Evolutionary conservation across 257 asterid species (phyloP), one percentile per base, ranked within the genome.

Genomic region (Lycium barbarum): DNA sequence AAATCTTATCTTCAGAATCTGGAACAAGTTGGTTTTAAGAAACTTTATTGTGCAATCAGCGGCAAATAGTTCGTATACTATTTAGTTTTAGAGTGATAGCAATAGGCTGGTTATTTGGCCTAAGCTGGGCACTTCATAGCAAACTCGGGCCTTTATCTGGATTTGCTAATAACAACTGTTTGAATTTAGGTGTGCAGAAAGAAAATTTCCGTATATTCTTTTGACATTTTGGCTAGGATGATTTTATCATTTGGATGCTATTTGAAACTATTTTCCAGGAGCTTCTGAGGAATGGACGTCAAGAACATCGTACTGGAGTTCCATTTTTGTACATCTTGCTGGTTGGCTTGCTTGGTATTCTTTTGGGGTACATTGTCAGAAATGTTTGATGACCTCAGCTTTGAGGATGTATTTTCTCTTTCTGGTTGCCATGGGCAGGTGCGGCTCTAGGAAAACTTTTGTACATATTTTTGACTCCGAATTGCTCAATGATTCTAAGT

Each of bases 281-380:
- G 67, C 78, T 20, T 51, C 78, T 83, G 51, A 66, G 80, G 80
- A 80, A 59, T 66, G 62, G 85, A 67, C 67, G 55, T 83, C 78
- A 57, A 12, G 66, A 83, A 17, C 54, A 9, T 40, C 80, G 45
- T 67, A 59, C 68, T 7, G 79, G 54, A 53, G 80, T 67, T 83
- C 80, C 45, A 57, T 49, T 18, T 49, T 17, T 54, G 38, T 68
- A 83, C 78, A 33, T 51, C 53, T 35, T 83, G 55, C 57, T 83
- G 47, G 14, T 83, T 33, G 85, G 80, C 20, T 67, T 83, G 85
- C 62, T 57, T 83, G 80, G 85, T 45, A 83, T 83, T 68, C 67
- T 83, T 49, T 66, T 68, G 80, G 85, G 85, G n/a, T 67, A 17
- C 67, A 15, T 67, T 67, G n/a, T 67, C 35, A 51, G 85, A 83